Evolutionary conservation across 495 filamentous ascomycete genomes (phyloP).

Genomic region (Pseudomonodictys pantanalensis): DNA sequence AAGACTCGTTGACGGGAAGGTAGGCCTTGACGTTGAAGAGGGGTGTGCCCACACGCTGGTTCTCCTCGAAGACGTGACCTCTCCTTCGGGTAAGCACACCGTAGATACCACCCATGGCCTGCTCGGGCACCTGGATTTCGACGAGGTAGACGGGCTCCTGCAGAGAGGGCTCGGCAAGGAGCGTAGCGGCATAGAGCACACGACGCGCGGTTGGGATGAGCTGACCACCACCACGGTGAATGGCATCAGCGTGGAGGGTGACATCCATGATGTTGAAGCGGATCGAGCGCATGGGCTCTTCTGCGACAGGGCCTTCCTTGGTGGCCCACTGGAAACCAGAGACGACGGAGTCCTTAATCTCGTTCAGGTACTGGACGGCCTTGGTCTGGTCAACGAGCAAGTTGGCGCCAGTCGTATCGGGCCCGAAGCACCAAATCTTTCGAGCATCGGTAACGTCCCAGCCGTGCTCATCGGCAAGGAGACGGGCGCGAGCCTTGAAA

Average conservation of each 20-base stretch:
- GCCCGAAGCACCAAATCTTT: constrained; percentile 99
- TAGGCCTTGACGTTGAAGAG: constrained; percentile 99
- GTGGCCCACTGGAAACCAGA: constrained; percentile 99
- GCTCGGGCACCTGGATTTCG: constrained; percentile 98
- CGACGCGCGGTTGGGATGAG: constrained; percentile 97
- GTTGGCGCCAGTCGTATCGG: constrained; percentile 96
- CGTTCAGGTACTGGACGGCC: constrained; percentile 99
- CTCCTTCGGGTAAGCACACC: constrained; percentile 96
- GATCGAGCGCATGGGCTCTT: constrained; percentile 95
- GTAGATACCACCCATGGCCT: constrained; percentile 99
- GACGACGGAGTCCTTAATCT: constrained; percentile 99
- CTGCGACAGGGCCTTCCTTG: constrained; percentile 92
- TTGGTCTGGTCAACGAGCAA: constrained; percentile 99
- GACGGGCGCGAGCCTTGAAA: constrained; percentile 97
- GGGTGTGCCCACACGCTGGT: constrained; percentile 97
- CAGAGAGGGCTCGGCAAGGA: constrained; percentile 86
- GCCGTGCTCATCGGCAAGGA: constrained; percentile 93
- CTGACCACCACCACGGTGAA: constrained; percentile 98
- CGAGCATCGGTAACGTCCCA: constrained; percentile 99
- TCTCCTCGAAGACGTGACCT: constrained; percentile 98
- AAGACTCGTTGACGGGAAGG: constrained; percentile 98
- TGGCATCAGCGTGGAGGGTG: constrained; percentile 98
- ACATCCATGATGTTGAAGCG: constrained; percentile 99
- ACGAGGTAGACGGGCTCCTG: constrained; percentile 98
- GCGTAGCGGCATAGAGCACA: constrained; percentile 88